phyloP scores from a whole-genome alignment of 805 yeast species.

The Wickerhamiella sergipiensis region DNA sequence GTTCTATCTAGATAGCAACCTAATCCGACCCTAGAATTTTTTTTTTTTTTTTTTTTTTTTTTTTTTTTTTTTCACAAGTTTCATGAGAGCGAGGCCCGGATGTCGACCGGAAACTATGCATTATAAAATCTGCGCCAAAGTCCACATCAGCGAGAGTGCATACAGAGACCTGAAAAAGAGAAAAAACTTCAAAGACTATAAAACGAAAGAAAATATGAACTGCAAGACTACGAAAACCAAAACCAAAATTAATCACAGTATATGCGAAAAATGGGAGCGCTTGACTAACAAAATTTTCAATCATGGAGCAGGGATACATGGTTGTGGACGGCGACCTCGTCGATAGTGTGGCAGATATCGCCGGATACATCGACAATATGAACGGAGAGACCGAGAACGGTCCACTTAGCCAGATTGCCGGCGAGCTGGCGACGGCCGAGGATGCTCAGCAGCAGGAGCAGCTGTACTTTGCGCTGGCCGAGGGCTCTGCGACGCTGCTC shows the following conservation, averaged over 20 bases:
- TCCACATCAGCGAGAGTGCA: too few species aligned
- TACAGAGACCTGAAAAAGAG: too few species aligned
- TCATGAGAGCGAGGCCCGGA: too few species aligned
- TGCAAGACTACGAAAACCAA: neutral
- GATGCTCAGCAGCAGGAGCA: conserved; percentile 18
- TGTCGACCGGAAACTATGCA: too few species aligned
- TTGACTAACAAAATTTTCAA: neutral
- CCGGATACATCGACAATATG: conserved; percentile 25
- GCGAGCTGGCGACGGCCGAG: conserved; percentile 13
- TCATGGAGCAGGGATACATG: conserved; percentile 18
- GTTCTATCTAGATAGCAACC: too few species aligned
- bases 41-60: too few species aligned
- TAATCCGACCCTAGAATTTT: too few species aligned
- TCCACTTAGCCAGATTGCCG: conserved; percentile 18
- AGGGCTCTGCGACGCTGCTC: conserved; percentile 18
- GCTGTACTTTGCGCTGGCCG: conserved; percentile 22
- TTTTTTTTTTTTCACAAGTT: too few species aligned
- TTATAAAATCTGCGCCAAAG: too few species aligned
- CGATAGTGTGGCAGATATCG: conserved; percentile 25
- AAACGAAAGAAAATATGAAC: neutral
- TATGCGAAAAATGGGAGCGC: neutral
- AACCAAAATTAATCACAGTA: neutral
- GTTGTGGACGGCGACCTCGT: conserved; percentile 27
- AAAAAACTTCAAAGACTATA: too few species aligned
- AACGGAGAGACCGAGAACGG: conserved; percentile 18